Conservation (phyloP, 805 yeast species). For the Candida peoriensis region DNA sequence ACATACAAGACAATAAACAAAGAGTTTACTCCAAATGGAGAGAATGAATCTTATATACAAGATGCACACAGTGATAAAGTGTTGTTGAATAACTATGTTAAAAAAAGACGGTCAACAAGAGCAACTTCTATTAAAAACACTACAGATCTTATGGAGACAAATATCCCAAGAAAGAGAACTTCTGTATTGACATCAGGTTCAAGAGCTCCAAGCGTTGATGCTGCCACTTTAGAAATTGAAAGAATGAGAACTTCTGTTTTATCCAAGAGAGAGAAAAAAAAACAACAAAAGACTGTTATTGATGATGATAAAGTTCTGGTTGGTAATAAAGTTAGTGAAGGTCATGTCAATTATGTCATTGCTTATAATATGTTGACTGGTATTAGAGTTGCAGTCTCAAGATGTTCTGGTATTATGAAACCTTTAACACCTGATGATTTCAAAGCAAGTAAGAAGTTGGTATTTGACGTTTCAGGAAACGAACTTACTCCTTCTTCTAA, state of each 20-base stretch:
- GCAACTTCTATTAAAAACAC: constrained; percentile 2
- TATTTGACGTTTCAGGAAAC: constrained; percentile 83
- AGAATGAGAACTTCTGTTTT: constrained; percentile 46
- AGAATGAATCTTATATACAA: constrained; percentile 31
- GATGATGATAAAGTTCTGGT: constrained; percentile 60
- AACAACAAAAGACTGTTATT: constrained; percentile 27
- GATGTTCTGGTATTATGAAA: constrained; percentile 82
- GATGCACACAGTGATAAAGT: constrained; percentile 29
- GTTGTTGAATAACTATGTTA: constrained; percentile 27
- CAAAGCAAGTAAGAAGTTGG: constrained; percentile 64
- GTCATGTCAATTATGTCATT: constrained; percentile 87
- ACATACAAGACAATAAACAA: background rate
- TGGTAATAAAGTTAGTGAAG: constrained; percentile 84
- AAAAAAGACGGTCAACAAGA: constrained; percentile 17
- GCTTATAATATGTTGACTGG: constrained; percentile 98
- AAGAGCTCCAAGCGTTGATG: constrained; percentile 26
- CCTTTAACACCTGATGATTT: constrained; percentile 71
- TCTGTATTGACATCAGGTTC: constrained; percentile 19
- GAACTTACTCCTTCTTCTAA: constrained; percentile 90
- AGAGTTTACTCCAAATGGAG: constrained; percentile 5
- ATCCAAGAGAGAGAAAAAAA: constrained; percentile 37
- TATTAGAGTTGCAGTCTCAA: constrained; percentile 88
- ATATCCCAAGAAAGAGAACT: constrained; percentile 8
- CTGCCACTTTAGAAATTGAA: constrained; percentile 39
- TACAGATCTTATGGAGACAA: background rate